These are phyloP conservation scores for Eimeria necatrix DNA, from an alignment of 169 alveolate species.

Conservation along the genomic window DNA sequence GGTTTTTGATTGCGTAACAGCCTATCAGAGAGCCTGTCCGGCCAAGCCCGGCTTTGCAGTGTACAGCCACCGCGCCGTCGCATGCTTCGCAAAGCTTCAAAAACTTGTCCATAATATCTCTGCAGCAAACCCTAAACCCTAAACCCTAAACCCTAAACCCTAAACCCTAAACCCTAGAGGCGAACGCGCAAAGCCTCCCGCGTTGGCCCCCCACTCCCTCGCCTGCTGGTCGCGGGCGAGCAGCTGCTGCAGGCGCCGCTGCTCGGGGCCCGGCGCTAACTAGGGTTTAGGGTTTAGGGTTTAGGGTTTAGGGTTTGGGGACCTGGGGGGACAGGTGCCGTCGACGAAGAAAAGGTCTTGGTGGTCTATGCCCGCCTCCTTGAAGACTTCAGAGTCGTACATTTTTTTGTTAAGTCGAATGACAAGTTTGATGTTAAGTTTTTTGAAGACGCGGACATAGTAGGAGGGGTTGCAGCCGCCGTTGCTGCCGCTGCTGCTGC, in stretches of 20 bases:
- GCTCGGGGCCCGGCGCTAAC: no score
- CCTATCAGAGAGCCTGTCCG: slow-evolving; percentile 97
- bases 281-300: no score
- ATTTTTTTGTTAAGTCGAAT: slow-evolving; percentile 94
- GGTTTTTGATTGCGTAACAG: slow-evolving; percentile 93
- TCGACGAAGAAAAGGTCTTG: slow-evolving; percentile 93
- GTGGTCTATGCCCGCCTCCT: slow-evolving; percentile 89
- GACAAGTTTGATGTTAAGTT: slow-evolving; percentile 91
- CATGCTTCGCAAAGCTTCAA: slow-evolving; percentile 93
- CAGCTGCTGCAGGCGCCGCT: no score
- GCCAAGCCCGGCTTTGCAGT: slow-evolving; percentile 98
- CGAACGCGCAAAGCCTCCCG: neutral
- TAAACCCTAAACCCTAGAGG: neutral
- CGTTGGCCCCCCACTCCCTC: no score
- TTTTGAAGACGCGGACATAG: slow-evolving; percentile 93
- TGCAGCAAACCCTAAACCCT: neutral
- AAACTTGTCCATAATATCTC: slow-evolving; percentile 91
- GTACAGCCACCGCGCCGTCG: slow-evolving; percentile 97
- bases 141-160: neutral
- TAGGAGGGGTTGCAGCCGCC: slow-evolving; percentile 93
- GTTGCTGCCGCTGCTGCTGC: slow-evolving; percentile 76
- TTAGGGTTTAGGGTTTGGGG: no score
- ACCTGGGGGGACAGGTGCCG: slow-evolving; percentile 95
- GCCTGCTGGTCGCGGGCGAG: neutral
- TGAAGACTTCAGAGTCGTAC: slow-evolving; percentile 91